phyloP scores from a whole-genome alignment of 768 basidiomycete genomes.

The Suillus alpinus region DNA sequence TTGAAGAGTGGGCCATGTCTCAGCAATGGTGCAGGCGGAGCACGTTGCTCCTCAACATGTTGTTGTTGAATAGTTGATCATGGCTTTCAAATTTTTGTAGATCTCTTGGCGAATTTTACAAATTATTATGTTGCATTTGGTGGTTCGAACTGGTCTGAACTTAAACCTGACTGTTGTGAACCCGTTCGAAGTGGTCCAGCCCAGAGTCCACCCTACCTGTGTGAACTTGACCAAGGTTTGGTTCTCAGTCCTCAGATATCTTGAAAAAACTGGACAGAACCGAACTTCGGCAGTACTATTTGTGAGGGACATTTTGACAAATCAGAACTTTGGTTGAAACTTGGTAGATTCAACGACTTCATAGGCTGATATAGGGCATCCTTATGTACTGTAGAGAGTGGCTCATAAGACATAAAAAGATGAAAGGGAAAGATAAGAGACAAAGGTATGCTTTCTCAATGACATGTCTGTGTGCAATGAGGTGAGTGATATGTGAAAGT shows the following conservation, averaged over 20 bases:
- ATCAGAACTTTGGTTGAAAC: too few relatives aligned
- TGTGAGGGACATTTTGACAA: too few relatives aligned
- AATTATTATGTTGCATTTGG: neutral
- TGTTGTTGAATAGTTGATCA: neutral
- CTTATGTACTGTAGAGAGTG: too few relatives aligned
- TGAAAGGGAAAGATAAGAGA: too few relatives aligned
- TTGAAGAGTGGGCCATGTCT: conserved; percentile 1
- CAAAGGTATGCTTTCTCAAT: too few relatives aligned
- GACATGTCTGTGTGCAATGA: too few relatives aligned
- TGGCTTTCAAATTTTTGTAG: too few relatives aligned
- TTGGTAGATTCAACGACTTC: too few relatives aligned
- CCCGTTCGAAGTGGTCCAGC: neutral
- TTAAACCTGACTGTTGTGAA: conserved; percentile 1
- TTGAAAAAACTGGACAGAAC: conserved; percentile 3
- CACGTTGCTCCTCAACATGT: neutral
- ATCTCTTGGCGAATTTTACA: neutral
- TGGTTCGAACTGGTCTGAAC: conserved; percentile 4
- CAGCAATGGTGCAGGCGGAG: neutral
- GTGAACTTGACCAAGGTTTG: conserved; percentile 1
- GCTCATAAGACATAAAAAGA: too few relatives aligned
- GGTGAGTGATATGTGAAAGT: too few relatives aligned
- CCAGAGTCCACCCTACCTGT: neutral
- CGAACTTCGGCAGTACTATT: conserved; percentile 7
- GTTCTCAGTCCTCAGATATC: neutral
- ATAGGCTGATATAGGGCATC: too few relatives aligned